These are phyloP conservation scores for Candida broadrunensis DNA, from an alignment of 805 yeast genomes.

Conservation along the genomic window DNA sequence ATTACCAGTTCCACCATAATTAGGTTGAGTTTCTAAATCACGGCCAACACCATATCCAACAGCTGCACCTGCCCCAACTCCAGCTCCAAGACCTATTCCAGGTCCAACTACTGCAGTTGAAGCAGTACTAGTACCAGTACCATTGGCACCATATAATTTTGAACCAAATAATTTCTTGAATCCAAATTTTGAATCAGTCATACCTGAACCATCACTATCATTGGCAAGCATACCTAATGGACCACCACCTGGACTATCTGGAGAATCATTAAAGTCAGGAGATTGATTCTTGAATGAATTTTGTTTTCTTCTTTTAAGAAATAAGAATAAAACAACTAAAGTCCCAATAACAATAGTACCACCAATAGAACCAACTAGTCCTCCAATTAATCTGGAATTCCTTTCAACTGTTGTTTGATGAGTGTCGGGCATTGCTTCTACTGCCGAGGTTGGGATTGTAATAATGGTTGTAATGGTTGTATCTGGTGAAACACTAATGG, in stretches of 20 bases:
- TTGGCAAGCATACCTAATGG: background rate
- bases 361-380: conserved; percentile 46
- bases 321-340: conserved; percentile 32
- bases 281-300: conserved; percentile 34
- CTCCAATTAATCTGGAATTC: conserved; percentile 40
- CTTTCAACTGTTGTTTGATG: conserved; percentile 12
- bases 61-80: conserved; percentile 3
- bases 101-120: conserved; percentile 3
- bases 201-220: background rate
- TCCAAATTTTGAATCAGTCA: conserved; percentile 13
- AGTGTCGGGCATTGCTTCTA: conserved; percentile 8
- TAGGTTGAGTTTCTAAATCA: conserved; percentile 27
- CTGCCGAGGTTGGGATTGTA: conserved; percentile 34
- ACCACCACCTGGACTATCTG: conserved; percentile 7
- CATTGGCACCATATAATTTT: conserved; percentile 6
- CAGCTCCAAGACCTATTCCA: conserved; percentile 6
- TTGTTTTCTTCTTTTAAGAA: conserved; percentile 29
- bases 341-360: conserved; percentile 41
- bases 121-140: background rate
- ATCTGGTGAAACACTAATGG: conserved; percentile 14
- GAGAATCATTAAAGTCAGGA: conserved; percentile 40
- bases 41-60: conserved; percentile 5
- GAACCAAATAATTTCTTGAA: conserved; percentile 30
- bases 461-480: conserved; percentile 41
- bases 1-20: conserved; percentile 11